Base-by-base conservation (phyloP, 2,329 filamentous ascomycete species). In the Cadophora malorum region DNA sequence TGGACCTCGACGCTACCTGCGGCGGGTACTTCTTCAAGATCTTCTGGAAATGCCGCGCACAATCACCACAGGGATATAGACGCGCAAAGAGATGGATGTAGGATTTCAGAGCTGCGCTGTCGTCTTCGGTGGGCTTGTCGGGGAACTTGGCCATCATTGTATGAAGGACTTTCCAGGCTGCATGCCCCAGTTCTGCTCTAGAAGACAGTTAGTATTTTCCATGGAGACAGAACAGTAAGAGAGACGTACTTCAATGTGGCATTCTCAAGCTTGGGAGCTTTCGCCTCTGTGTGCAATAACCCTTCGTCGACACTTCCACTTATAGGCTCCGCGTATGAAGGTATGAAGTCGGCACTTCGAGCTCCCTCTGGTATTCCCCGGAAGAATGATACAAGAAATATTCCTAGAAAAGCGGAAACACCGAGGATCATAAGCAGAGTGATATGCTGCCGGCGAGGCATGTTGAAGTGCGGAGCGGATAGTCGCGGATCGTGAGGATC, bases 241-340 rank as follows among this genome's bases (percentile, higher is more conserved):
- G 14, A 76, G 83, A 38, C 35, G 61, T 82, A 91, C 89, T 95
- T 96, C 64, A 88, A 83, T 7, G 92, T 96, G 69, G 90, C 91
- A 80, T 96, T 96, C 76, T 92, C 92, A 64, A 96, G 82, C 80
- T 93, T 94, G 0, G 91, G 90, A 62, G 92, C 92, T 75, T 94
- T 95, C 3, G 89, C 90, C 65, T 88, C 88, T 66, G 91, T 91
- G 21, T 84, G 83, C 25, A 93, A 82, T 21, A 90, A 79, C 53
- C 79, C 79, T 31, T 81, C 78, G 1, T 86, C 80, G 33, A 87
- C 72, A 35, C 77, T 63, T 21, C 69, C 31, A 9, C 66, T 66
- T 41, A 68, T 53, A 28, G 64, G 69, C 9, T 72, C 70, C 58
- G 71, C 63, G 38, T 71, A 69, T 9, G 69, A 67, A 14, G 65